These are phyloP conservation scores for Penicillium riverlandense DNA, from an alignment of 495 filamentous ascomycete species.

Conservation along the genomic window DNA sequence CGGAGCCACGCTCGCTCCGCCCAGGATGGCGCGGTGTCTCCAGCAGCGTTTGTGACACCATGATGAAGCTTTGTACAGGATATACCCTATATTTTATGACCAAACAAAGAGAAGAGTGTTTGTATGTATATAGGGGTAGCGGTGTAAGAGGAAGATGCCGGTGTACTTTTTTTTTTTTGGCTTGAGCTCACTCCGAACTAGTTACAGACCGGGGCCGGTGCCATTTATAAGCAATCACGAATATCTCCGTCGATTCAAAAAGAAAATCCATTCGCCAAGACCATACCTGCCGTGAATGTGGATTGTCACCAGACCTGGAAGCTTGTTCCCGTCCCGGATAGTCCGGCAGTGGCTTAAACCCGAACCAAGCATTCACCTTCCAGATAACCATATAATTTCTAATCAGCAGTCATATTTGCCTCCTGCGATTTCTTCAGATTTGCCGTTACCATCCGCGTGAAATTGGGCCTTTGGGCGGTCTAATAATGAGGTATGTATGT, in stretches of 20 bases:
- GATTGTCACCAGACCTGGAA: constrained; percentile 22
- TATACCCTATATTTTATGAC: too few species aligned
- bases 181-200: too few species aligned
- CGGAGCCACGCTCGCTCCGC: constrained; percentile 27
- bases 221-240: constrained; percentile 21
- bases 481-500: not conserved
- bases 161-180: not conserved
- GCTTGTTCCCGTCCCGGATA: constrained; percentile 13
- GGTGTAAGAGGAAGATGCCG: not conserved
- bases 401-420: too few species aligned
- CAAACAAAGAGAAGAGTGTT: too few species aligned
- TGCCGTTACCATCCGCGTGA: too few species aligned
- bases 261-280: constrained; percentile 12
- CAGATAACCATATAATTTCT: too few species aligned
- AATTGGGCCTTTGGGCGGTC: too few species aligned
- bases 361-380: not conserved
- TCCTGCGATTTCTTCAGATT: too few species aligned
- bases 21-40: constrained; percentile 15
- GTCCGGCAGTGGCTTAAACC: constrained; percentile 15
- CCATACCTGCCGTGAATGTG: constrained; percentile 7
- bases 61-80: not conserved
- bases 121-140: too few species aligned
- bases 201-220: constrained; percentile 3
- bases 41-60: constrained; percentile 16
- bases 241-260: constrained; percentile 12